Evolutionary conservation across 352 stramenopile genomes (phyloP).

Genomic region (Globisporangium nagaii): DNA sequence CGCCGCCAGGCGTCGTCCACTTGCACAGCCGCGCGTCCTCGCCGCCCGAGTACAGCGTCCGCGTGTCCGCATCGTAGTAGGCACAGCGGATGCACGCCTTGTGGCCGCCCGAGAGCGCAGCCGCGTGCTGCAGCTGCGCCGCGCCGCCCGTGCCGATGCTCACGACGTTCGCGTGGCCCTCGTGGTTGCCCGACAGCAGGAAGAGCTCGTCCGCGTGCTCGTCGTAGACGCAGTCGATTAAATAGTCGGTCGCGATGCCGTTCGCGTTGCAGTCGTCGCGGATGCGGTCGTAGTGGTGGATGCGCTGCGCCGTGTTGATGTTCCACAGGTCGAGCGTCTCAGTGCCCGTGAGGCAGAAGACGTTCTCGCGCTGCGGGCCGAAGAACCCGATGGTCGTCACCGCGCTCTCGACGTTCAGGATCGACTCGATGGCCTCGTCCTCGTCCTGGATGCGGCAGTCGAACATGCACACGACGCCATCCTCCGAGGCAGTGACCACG

Average conservation of each 20-base stretch:
- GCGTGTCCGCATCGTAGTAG: slow-evolving; percentile 54
- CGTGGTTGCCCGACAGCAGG: slow-evolving; percentile 72
- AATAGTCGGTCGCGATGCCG: slow-evolving; percentile 69
- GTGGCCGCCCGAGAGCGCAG: slow-evolving; percentile 56
- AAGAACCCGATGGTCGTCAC: slow-evolving; percentile 88
- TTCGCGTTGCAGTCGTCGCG: slow-evolving; percentile 71
- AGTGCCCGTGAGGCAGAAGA: slow-evolving; percentile 83
- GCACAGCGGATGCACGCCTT: slow-evolving; percentile 79
- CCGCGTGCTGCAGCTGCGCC: slow-evolving; percentile 52
- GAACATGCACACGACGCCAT: slow-evolving; percentile 89
- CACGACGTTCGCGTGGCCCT: slow-evolving; percentile 69
- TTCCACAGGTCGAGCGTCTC: slow-evolving; percentile 91
- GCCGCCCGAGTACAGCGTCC: slow-evolving; percentile 72
- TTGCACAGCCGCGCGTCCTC: slow-evolving; percentile 85
- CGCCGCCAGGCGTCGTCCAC: slow-evolving; percentile 32
- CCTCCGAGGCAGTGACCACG: slow-evolving; percentile 87
- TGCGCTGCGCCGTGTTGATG: slow-evolving; percentile 68
- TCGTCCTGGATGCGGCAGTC: slow-evolving; percentile 79
- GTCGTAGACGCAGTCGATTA: slow-evolving; percentile 87
- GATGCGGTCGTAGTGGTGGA: slow-evolving; percentile 75
- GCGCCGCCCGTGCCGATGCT: slow-evolving; percentile 50
- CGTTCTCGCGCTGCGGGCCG: slow-evolving; percentile 67
- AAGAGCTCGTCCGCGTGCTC: slow-evolving; percentile 60
- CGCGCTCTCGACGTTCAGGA: slow-evolving; percentile 88
- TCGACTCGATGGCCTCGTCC: slow-evolving; percentile 86